phyloP scores from a whole-genome alignment of 2,329 filamentous ascomycete species.

The Aspergillus ruber region DNA sequence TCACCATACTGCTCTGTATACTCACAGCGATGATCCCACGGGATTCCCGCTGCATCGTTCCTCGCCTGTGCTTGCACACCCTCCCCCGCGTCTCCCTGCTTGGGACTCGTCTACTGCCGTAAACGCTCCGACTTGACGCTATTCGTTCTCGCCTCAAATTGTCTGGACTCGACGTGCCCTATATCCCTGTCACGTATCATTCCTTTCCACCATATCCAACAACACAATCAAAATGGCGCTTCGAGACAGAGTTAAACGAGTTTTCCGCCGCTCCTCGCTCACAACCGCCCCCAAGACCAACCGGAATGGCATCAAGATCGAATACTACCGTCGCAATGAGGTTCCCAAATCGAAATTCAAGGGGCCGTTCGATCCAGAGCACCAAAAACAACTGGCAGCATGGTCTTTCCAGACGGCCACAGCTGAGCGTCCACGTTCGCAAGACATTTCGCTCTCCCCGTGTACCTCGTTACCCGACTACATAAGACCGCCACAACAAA shows the following conservation, averaged over 20 bases:
- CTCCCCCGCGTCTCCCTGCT: conserved; percentile 21
- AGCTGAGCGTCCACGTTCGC: conserved; percentile 28
- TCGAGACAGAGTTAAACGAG: conserved; percentile 31
- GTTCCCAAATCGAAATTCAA: conserved; percentile 44
- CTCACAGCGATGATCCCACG: conserved; percentile 22
- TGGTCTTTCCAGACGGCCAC: conserved; percentile 39
- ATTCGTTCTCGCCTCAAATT: conserved; percentile 1
- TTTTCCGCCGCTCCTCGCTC: conserved; percentile 26
- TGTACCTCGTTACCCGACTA: conserved; percentile 23
- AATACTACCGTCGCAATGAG: conserved; percentile 44
- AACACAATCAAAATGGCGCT: conserved; percentile 28
- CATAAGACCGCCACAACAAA: conserved; percentile 13
- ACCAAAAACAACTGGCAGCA: conserved; percentile 37
- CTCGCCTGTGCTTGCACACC: conserved; percentile 28
- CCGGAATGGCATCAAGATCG: conserved; percentile 35
- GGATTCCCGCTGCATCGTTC: conserved; percentile 11
- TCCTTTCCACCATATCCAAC: neutral
- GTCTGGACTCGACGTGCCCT: too few species aligned
- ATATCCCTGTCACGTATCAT: too few species aligned
- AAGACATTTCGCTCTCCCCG: conserved; percentile 34
- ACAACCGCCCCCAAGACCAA: conserved; percentile 13
- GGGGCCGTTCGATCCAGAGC: conserved; percentile 42
- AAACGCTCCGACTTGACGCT: conserved; percentile 11
- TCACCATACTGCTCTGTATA: conserved; percentile 1
- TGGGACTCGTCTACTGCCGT: conserved; percentile 24